A percentile compares a stretch with the other conserved stretches of the same genome.
phyloP scores from a whole-genome alignment of 1,284 basidiomycete species.

The Ustilago tritici region DNA sequence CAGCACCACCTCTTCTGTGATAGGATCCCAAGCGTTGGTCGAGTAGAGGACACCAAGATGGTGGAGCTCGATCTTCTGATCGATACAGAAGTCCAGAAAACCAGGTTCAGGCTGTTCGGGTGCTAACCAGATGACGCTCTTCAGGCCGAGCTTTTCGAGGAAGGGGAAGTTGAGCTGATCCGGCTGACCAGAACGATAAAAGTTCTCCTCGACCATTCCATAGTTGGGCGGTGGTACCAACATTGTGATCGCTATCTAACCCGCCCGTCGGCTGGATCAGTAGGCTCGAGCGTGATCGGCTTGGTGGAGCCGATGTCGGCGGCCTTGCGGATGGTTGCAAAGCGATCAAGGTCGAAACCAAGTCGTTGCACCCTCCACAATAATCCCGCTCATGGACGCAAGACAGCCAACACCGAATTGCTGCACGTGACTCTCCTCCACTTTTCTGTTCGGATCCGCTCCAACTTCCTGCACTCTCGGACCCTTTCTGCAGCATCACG shows the following conservation, averaged over 20 bases:
- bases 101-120: constrained; percentile 73
- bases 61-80: constrained; percentile 69
- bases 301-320: background rate
- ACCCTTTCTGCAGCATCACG: constrained; percentile 2
- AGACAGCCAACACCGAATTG: background rate
- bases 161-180: constrained; percentile 74
- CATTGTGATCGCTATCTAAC: constrained; percentile 38
- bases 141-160: constrained; percentile 72
- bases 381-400: background rate
- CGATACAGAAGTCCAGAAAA: constrained; percentile 67
- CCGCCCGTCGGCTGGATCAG: background rate
- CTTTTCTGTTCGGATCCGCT: background rate
- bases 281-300: background rate
- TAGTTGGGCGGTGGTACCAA: constrained; percentile 73
- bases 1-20: constrained; percentile 73
- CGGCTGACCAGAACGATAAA: constrained; percentile 73
- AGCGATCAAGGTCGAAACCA: background rate
- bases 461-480: background rate
- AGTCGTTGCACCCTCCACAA: background rate
- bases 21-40: constrained; percentile 71
- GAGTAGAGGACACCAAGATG: constrained; percentile 71
- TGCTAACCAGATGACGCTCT: constrained; percentile 73
- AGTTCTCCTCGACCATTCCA: constrained; percentile 73
- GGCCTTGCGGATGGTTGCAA: too few species aligned
- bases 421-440: background rate